Percentiles rank a stretch among this genome's conserved stretches.
Conservation (phyloP, 257 asterid genomes). For the Nicotiana attenuata region DNA sequence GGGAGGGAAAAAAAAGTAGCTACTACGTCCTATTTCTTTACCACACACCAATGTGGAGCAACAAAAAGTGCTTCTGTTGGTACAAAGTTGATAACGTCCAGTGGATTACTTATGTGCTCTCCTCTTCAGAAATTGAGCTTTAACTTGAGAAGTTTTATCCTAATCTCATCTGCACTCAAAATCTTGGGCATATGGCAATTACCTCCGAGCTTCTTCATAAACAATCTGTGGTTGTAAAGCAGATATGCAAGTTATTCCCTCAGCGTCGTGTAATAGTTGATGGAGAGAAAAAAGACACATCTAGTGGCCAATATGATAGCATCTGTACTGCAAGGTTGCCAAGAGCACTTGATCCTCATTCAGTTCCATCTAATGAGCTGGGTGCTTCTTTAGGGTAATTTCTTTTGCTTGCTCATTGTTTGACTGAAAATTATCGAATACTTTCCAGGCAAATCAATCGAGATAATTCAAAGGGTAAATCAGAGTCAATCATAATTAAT, state of each 20-base stretch:
- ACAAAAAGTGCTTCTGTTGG: no score
- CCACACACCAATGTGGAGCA: no score
- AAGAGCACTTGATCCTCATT: slow-evolving; percentile 95
- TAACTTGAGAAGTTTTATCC: slow-evolving; percentile 85
- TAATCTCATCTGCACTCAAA: slow-evolving; percentile 79
- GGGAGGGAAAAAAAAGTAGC: no score
- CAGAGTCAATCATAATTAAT: no score
- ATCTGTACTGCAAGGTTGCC: slow-evolving; percentile 91
- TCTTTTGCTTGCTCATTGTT: slow-evolving; percentile 8
- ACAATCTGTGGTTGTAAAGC: slow-evolving; percentile 87
- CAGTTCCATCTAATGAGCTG: slow-evolving; percentile 89
- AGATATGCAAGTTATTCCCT: slow-evolving; percentile 94
- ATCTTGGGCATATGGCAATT: slow-evolving; percentile 86
- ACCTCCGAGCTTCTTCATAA: slow-evolving; percentile 85
- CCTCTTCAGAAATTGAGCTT: no score
- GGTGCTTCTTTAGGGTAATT: slow-evolving; percentile 87
- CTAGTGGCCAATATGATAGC: slow-evolving; percentile 64
- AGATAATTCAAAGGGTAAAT: no score
- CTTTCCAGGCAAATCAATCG: no score
- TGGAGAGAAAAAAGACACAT: slow-evolving; percentile 70
- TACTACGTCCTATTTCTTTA: no score
- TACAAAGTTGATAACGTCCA: no score
- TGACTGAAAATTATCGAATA: no score
- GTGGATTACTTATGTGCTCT: no score
- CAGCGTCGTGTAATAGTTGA: slow-evolving; percentile 67